phyloP scores from a whole-genome alignment of 2,329 filamentous ascomycete species.

The Cytospora mali region DNA sequence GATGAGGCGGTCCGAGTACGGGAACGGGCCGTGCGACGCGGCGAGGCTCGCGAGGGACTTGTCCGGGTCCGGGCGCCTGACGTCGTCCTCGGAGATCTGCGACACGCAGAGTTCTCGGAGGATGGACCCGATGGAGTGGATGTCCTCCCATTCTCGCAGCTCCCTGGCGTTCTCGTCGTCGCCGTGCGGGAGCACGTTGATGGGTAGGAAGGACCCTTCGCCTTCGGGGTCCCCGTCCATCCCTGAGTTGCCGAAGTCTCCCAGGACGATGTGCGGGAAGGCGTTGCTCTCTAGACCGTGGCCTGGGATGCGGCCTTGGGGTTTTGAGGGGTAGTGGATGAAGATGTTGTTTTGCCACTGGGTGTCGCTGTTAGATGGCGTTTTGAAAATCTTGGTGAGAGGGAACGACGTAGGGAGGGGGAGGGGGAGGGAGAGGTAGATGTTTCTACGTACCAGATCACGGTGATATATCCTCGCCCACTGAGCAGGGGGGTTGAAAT shows the following conservation, averaged over 20 bases:
- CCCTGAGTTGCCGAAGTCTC: neutral
- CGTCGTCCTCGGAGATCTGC: neutral
- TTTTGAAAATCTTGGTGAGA: no score
- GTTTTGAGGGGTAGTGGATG: neutral
- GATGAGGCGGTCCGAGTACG: neutral
- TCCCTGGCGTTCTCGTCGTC: neutral
- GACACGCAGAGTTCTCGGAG: slow-evolving; percentile 5
- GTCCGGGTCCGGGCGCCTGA: neutral
- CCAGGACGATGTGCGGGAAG: slow-evolving; percentile 3
- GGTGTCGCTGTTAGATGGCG: neutral
- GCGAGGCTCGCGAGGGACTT: neutral
- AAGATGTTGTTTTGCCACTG: slow-evolving; percentile 4
- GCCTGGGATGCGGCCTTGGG: neutral
- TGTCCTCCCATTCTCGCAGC: slow-evolving; percentile 3
- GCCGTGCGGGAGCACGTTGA: neutral
- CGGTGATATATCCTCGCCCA: slow-evolving; percentile 2
- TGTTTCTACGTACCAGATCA: neutral
- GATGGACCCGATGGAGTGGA: neutral
- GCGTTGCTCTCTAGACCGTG: neutral
- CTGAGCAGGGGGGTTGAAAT: neutral
- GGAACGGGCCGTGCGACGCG: neutral
- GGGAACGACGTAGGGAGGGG: no score
- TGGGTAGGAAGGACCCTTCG: neutral
- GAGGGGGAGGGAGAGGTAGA: no score
- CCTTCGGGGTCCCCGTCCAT: neutral